Base-by-base conservation (phyloP, 1,284 basidiomycete species). In the Hymenochaete sp. region DNA sequence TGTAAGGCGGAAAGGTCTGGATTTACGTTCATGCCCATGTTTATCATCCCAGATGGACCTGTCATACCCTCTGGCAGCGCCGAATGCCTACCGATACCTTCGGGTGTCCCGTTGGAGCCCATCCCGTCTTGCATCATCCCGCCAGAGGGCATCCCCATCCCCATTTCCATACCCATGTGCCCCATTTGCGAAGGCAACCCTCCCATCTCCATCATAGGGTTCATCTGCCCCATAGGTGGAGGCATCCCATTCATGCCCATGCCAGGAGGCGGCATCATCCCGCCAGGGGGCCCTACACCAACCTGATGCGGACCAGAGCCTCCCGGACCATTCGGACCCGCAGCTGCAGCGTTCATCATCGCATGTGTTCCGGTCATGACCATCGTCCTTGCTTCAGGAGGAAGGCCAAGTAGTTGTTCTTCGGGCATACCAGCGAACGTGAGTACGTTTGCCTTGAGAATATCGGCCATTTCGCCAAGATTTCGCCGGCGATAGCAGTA, bases 401-500 rank as follows among this genome's bases (percentile, higher is more conserved):
- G 85, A 16, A 89, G 67, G 19, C 73, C 75, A 7, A 74, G 67
- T 35, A 88, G 67, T 55, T 89, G 86, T 45, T 89, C 85, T 60
- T 89, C 85, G 18, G 75, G 73, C 77, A 89, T 81, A 8, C 78
- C 84, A 1, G 86, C 70, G 57, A 88, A 86, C 58, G 80, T 85
- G 47, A 88, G 66, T 35, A 89, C 80, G 56, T 82, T 86, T 0
- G 74, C 72, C 60, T 88, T 89, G 38, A 89, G 66, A 33, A 84
- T 81, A 43, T 75, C 76, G 4, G 88, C 85, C 42, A 84, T 67
- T 40, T 90, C 84, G 2, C 83, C 82, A 53, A 95, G 68, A 49
- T 89, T 85, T 32, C 85, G 72, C 57, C 93, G 75, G 56, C 89
- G 81, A 60, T 86, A 82, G 56, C 89, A 86, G 62, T 93, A 99